A percentile compares a stretch with the other conserved stretches of the same genome.
Evolutionary conservation across 2,329 filamentous ascomycete genomes (phyloP).

Genomic region (Aspergillus hortae): DNA sequence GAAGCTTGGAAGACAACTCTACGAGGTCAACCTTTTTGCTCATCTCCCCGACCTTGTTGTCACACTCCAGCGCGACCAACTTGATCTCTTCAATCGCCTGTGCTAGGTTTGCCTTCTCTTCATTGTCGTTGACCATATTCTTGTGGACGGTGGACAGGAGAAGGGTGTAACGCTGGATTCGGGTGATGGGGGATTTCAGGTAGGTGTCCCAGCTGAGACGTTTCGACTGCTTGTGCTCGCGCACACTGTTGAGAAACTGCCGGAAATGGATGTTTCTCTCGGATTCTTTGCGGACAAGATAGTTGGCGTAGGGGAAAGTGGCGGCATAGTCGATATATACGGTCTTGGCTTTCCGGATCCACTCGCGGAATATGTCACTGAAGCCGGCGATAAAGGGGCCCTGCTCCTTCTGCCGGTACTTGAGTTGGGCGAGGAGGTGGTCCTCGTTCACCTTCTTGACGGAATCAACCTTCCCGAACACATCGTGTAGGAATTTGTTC

Average conservation of each 20-base stretch:
- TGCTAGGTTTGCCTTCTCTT: conserved; percentile 81
- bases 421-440: conserved; percentile 84
- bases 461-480: conserved; percentile 86
- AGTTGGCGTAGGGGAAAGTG: conserved; percentile 78
- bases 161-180: conserved; percentile 84
- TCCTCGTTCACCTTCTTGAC: conserved; percentile 92
- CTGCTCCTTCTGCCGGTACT: conserved; percentile 95
- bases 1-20: conserved; percentile 77
- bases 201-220: conserved; percentile 93
- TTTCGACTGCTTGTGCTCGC: conserved; percentile 72
- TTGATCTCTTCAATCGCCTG: conserved; percentile 91
- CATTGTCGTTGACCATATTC: conserved; percentile 76
- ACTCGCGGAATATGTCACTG: conserved; percentile 95
- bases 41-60: conserved; percentile 88
- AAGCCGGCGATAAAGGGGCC: conserved; percentile 92
- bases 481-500: conserved; percentile 73
- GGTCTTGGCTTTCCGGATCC: conserved; percentile 88
- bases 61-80: conserved; percentile 82
- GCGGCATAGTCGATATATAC: conserved; percentile 92
- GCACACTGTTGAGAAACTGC: conserved; percentile 76
- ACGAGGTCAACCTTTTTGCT: conserved; percentile 84
- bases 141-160: conserved; percentile 79
- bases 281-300: conserved; percentile 77
- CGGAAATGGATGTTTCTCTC: conserved; percentile 82
- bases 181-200: conserved; percentile 86